These are phyloP conservation scores for Coniochaeta sp. DNA, from an alignment of 2,329 filamentous ascomycete genomes.

Conservation along the genomic window DNA sequence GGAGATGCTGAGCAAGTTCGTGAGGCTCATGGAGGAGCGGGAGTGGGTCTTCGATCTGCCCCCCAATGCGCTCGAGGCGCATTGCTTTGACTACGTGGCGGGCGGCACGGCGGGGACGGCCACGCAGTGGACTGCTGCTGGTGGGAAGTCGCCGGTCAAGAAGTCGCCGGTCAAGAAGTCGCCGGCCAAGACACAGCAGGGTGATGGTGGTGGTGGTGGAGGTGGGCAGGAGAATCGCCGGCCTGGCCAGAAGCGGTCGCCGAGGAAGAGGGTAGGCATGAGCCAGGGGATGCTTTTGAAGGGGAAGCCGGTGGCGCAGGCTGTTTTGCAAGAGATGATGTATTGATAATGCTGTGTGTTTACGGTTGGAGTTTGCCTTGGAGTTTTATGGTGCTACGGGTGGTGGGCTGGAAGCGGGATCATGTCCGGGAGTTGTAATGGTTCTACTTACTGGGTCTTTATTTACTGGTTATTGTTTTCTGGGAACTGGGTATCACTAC, in stretches of 20 bases:
- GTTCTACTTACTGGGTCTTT: too few relatives aligned
- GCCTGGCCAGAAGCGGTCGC: background rate
- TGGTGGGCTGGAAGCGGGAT: background rate
- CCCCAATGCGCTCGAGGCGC: slow-evolving; percentile 53
- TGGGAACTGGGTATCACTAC: background rate
- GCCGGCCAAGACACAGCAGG: too few relatives aligned
- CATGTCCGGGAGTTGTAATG: too few relatives aligned
- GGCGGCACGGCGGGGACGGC: slow-evolving; percentile 15
- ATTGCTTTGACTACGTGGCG: slow-evolving; percentile 55
- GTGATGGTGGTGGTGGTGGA: background rate
- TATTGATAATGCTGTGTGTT: background rate
- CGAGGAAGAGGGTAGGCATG: background rate
- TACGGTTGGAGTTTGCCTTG: background rate
- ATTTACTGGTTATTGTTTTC: background rate
- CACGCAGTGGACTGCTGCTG: background rate
- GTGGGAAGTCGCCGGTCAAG: background rate
- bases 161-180: background rate
- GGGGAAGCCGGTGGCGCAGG: slow-evolving; percentile 3
- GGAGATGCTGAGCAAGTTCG: slow-evolving; percentile 70
- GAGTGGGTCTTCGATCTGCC: slow-evolving; percentile 77
- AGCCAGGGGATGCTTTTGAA: background rate
- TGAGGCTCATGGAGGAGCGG: slow-evolving; percentile 67
- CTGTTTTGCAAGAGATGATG: slow-evolving; percentile 5
- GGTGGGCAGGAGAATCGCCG: background rate
- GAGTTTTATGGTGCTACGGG: too few relatives aligned